These are phyloP conservation scores for Pseudofabraea citricarpa DNA, from an alignment of 2,329 filamentous ascomycete species.

Conservation along the genomic window DNA sequence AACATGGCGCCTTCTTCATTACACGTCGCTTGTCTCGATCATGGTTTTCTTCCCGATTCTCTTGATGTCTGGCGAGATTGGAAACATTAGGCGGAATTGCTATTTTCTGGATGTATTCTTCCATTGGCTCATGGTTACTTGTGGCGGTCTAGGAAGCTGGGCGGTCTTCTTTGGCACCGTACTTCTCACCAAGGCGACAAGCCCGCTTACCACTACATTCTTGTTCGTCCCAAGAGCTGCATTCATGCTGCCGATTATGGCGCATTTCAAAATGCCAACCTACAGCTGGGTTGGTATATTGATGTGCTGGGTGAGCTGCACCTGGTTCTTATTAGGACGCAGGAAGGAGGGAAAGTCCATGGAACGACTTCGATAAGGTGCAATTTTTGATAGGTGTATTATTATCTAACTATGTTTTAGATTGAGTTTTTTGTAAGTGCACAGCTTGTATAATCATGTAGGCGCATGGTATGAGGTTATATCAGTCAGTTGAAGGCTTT, in stretches of 20 bases:
- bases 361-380: constrained; percentile 19
- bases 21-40: constrained; percentile 44
- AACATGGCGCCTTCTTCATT: constrained; percentile 46
- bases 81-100: constrained; percentile 44
- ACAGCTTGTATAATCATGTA: no score
- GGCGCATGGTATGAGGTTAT: no score
- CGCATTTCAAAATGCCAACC: constrained; percentile 40
- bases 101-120: constrained; percentile 50
- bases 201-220: constrained; percentile 44
- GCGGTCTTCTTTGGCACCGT: constrained; percentile 43
- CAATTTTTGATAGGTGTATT: no score
- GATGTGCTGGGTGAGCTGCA: constrained; percentile 43
- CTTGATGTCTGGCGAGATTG: constrained; percentile 42
- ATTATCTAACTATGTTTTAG: no score
- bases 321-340: constrained; percentile 42
- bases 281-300: constrained; percentile 46
- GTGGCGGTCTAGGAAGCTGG: constrained; percentile 41
- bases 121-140: constrained; percentile 48
- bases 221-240: constrained; percentile 43
- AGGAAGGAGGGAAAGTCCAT: constrained; percentile 31
- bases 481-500: no score
- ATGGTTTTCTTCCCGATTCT: constrained; percentile 43
- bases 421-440: no score
- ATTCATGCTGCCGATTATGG: constrained; percentile 42
- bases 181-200: constrained; percentile 43